Evolutionary conservation across 148 eudicot species (phyloP), one percentile per base, ranked within the genome.

Genomic region (Rhododendron ferrugineum): DNA sequence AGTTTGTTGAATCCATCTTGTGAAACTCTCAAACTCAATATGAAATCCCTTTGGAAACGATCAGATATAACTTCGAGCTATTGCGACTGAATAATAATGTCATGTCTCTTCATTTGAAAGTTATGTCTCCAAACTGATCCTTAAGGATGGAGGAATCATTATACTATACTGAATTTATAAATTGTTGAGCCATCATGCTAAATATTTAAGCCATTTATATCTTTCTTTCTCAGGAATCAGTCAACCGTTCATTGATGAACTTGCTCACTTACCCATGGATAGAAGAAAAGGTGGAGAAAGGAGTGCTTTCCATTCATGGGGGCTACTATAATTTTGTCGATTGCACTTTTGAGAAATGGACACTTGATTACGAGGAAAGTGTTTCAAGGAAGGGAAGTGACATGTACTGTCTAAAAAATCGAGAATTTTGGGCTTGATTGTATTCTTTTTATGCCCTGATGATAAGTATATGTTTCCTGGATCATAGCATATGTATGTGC

Each of bases 251-350:
- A 22, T 89, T 97, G 75, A 5, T 85, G 89, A 94, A 90, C 91
- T 89, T 97, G 92, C 97, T 95, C 6, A 92, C 94, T 52, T 97
- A 97, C 89, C 99, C 99, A 50, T 97, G 99, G 99, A 93, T 97
- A 49, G 87, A 95, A 87, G 99, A 97, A 83, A 89, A 92, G 88
- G 98, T 94, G 73, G 81, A 84, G 37, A 93, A 87, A 76, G 98
- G 98, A 28, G 2, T 73, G 58, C 95, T 97, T 64, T 86, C 93
- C 72, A 92, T 97, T 84, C 99, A 97, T 28, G 99, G 98, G 9
- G 98, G 99, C 78, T 95, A 97, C 91, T 97, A 97, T 75, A 90
- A 95, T 85, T 97, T 97, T 79, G 88, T 87, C 0, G 88, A 97
- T 54, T 95, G 99, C 88, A 92, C 98, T 26, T 97, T 95, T 73